Base-by-base conservation (phyloP, 2,329 filamentous ascomycete genomes). In the Shiraia sp. region DNA sequence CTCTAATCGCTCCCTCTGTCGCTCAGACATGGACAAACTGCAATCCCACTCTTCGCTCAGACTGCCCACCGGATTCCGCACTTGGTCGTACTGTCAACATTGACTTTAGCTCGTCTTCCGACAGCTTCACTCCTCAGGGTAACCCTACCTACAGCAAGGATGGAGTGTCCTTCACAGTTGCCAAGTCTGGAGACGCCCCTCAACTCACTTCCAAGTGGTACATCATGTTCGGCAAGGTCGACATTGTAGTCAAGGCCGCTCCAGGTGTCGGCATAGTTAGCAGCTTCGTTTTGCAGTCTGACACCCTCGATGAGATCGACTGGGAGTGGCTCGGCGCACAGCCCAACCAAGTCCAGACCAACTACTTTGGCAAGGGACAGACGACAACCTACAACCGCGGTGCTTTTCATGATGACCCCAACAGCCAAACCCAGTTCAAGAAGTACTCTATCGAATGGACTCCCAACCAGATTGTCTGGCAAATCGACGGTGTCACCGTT, bases 161-260 rank as follows among this genome's bases (percentile, higher is more conserved):
- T 65, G 93, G 93, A 45, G 91, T 81, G 17, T 81, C 81, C 12
- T 95, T 99, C 68, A 90, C 88, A 17, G 85, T 99, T 37, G 72
- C 82, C 37, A 75, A 84, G 62, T 78, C 84, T 36, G 91, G 92
- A 42, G 89, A 99, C 65, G 82, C 90, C 3, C 93, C 93, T 0
- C 87, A 92, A 68, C 81, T 99, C 47, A 80, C 80, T 52, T 95
- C 90, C 47, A 82, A 93, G 61, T 97, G 95, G 81, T 97, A 96
- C 78, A 96, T 99, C 75, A 97, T 99, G 93, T 99, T 96, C 68
- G 93, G 93, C 55, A 87, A 86, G 51, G 88, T 96, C 63, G 87
- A 95, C 53, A 82, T 91, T 55, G 85, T 82, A 23, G 79, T 96
- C 75, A 91, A 92, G 72, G 84, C 89, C 17, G 90, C 93, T 8